Conservation (phyloP, 2,329 filamentous ascomycete genomes). For the Orbilia ellipsospora region DNA sequence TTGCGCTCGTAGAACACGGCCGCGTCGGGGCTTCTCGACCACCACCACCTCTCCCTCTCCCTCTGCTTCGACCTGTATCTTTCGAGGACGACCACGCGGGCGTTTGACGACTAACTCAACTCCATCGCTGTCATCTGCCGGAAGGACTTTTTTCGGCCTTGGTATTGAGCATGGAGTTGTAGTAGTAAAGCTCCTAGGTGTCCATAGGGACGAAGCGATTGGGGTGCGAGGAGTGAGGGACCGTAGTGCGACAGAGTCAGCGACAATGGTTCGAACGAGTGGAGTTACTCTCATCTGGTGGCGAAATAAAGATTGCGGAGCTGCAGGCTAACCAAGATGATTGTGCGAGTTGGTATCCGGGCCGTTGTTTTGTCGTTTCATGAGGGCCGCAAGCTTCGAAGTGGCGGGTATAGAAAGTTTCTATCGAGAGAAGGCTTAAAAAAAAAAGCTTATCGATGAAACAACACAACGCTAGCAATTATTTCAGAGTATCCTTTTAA, state of each 20-base stretch:
- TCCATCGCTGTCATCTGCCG: background rate
- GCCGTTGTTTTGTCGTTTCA: background rate
- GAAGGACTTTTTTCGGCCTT: background rate
- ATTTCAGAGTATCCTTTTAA: too few relatives aligned
- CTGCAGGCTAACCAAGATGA: background rate
- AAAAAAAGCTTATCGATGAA: too few relatives aligned
- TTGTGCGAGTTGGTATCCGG: background rate
- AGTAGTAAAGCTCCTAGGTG: constrained; percentile 16
- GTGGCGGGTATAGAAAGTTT: too few relatives aligned
- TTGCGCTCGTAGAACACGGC: too few relatives aligned
- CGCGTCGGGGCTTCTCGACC: too few relatives aligned
- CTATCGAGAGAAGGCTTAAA: too few relatives aligned
- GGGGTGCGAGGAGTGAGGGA: constrained; percentile 7
- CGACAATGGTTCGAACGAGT: constrained; percentile 21
- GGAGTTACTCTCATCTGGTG: constrained; percentile 43
- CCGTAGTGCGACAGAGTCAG: constrained; percentile 28
- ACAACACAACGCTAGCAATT: too few relatives aligned
- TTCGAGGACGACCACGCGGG: background rate
- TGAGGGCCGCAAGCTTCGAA: too few relatives aligned
- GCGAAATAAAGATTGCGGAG: background rate
- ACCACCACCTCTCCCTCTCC: background rate
- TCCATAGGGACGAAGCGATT: constrained; percentile 15
- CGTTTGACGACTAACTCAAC: background rate
- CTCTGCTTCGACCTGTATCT: background rate
- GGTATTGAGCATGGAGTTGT: constrained; percentile 2